Percentiles rank a stretch among this genome's conserved stretches.
phyloP scores from a whole-genome alignment of 1,284 basidiomycete species.

The Leucoagaricus sp. region DNA sequence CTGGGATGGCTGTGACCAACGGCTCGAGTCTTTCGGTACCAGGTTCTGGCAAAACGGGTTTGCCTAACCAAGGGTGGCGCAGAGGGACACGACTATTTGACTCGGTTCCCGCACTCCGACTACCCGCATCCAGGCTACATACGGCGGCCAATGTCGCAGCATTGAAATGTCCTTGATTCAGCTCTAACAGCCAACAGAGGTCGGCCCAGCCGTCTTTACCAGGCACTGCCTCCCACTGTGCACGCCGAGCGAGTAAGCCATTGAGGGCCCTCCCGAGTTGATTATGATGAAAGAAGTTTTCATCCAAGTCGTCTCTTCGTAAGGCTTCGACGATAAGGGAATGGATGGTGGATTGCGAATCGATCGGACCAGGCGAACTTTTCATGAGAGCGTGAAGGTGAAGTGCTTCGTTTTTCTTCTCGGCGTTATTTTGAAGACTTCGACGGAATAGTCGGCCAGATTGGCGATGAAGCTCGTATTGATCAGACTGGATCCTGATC shows the following conservation, averaged over 20 bases:
- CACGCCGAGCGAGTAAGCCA: slow-evolving; percentile 28
- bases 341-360: slow-evolving; percentile 26
- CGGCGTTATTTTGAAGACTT: slow-evolving; percentile 22
- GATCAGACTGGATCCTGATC: slow-evolving; percentile 6
- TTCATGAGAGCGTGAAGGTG: slow-evolving; percentile 27
- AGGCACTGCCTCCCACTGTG: slow-evolving; percentile 20
- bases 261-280: slow-evolving; percentile 26
- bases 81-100: background rate
- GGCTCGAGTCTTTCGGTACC: slow-evolving; percentile 27
- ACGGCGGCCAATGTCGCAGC: slow-evolving; percentile 25
- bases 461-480: background rate
- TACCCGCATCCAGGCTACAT: slow-evolving; percentile 21
- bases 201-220: slow-evolving; percentile 28
- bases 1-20: slow-evolving; percentile 25
- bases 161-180: slow-evolving; percentile 31
- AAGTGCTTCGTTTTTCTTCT: slow-evolving; percentile 16
- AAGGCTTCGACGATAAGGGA: slow-evolving; percentile 28
- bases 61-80: slow-evolving; percentile 24
- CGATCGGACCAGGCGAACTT: slow-evolving; percentile 21
- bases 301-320: slow-evolving; percentile 21
- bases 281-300: slow-evolving; percentile 19
- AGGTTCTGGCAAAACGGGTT: slow-evolving; percentile 21
- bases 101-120: too few relatives aligned
- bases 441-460: slow-evolving; percentile 19
- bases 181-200: slow-evolving; percentile 27